Evolutionary conservation across 2,329 filamentous ascomycete species (phyloP).

Genomic region (Calonectria pseudoreteaudii): DNA sequence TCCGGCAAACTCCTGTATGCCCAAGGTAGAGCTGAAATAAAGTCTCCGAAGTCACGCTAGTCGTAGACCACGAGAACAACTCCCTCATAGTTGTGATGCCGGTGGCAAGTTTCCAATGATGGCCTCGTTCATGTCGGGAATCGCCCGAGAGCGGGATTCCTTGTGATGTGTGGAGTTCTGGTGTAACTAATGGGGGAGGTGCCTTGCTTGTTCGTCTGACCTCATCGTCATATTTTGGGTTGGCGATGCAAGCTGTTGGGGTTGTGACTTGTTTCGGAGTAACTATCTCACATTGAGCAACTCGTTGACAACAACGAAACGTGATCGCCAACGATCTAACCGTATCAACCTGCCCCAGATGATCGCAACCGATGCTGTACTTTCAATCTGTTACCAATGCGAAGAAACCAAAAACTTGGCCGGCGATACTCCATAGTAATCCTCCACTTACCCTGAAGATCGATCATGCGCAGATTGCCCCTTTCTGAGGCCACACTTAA

Average conservation of each 20-base stretch:
- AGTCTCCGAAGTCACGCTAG: background rate
- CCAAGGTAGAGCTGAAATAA: background rate
- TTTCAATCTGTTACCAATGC: background rate
- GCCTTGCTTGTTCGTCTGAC: background rate
- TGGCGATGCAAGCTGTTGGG: background rate
- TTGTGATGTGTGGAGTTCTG: background rate
- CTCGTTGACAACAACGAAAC: background rate
- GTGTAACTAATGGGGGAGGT: background rate
- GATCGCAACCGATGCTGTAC: background rate
- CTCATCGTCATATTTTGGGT: background rate
- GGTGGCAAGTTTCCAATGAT: no score
- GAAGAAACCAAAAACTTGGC: background rate
- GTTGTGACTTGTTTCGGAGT: background rate
- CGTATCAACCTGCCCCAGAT: background rate
- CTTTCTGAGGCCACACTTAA: background rate
- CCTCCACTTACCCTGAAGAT: slow-evolving; percentile 6
- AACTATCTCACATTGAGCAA: background rate
- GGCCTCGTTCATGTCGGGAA: background rate
- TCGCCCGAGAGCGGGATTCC: background rate
- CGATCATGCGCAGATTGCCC: background rate
- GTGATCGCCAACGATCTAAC: background rate
- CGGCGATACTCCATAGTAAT: background rate
- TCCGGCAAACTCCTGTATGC: background rate
- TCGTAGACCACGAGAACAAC: background rate
- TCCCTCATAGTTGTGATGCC: background rate